Base-by-base conservation (phyloP, 2,329 filamentous ascomycete species). In the Ophiostoma fasciatum region DNA sequence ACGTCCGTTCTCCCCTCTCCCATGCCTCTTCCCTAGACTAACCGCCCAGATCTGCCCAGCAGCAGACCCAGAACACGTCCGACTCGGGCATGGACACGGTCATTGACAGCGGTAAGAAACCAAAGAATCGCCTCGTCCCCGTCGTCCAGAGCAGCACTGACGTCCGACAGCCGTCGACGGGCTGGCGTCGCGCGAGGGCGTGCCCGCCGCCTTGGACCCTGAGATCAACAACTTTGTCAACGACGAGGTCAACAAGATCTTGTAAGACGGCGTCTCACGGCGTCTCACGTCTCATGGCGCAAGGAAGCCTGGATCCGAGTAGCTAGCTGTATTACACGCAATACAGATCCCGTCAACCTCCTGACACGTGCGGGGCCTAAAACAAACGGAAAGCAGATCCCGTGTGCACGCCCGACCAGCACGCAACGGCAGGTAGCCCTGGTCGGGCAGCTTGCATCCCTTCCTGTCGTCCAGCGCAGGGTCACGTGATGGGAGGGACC, bases 141-240 rank as follows among this genome's bases (percentile, higher is more conserved):
- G 14, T 34, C n/a, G 28, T 10, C 25, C 13, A n/a, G n/a, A n/a
- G n/a, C n/a, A n/a, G n/a, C 3, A 20, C 10, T 20, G 15, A 10
- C 26, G 12, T 15, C 1, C 18, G 6, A 15, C 28, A 56, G 54
- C 46, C 19, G 36, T 56, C 40, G 52, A 56, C 29, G 42, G 47
- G 21, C 48, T 52, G 19, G 54, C 54, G 11, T 41, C 42, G 35
- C 54, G 52, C 44, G 54, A 56, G 39, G 54, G 51, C 13, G 4
- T 56, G 4, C 46, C 53, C 3, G 48, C 52, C 17, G 48, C 44
- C 10, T 9, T 48, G 1, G 51, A 56, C 37, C 50, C 53, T 3
- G 51, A 51, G 43, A 45, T 57, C 38, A 56, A 55, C 49, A 55
- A 55, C 40, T 19, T 51, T 10, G 51, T 54, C 41, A 56, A 56